Evolutionary conservation across 2,329 filamentous ascomycete genomes (phyloP).

Genomic region (Davidsoniella virescens): DNA sequence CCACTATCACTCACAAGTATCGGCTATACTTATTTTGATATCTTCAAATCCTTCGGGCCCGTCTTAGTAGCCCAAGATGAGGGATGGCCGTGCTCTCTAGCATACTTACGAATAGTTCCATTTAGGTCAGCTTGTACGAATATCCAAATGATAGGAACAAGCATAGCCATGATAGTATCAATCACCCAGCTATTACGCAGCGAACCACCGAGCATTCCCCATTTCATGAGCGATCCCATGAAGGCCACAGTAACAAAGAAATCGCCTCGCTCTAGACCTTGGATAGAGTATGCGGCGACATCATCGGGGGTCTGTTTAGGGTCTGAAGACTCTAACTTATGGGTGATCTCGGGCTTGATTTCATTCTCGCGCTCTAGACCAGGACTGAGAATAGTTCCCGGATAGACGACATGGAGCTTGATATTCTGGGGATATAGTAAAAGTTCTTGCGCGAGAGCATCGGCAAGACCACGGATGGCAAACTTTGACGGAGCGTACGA

Average conservation of each 20-base stretch:
- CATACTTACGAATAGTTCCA: slow-evolving; percentile 39
- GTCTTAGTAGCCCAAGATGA: slow-evolving; percentile 24
- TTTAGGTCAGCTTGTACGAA: slow-evolving; percentile 41
- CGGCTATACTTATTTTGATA: not conserved
- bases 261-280: slow-evolving; percentile 62
- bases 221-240: slow-evolving; percentile 57
- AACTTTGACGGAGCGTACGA: slow-evolving; percentile 75
- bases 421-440: slow-evolving; percentile 74
- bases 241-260: slow-evolving; percentile 64
- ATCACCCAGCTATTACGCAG: slow-evolving; percentile 42
- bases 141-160: slow-evolving; percentile 38
- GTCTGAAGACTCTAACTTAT: slow-evolving; percentile 67
- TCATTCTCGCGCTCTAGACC: slow-evolving; percentile 61
- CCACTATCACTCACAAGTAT: not conserved
- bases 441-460: slow-evolving; percentile 70
- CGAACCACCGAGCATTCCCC: slow-evolving; percentile 36
- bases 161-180: slow-evolving; percentile 40
- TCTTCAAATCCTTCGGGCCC: slow-evolving; percentile 10
- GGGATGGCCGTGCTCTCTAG: slow-evolving; percentile 42
- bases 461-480: slow-evolving; percentile 67
- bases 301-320: slow-evolving; percentile 61
- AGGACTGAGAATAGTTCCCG: slow-evolving; percentile 65
- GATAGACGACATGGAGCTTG: slow-evolving; percentile 66
- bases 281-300: slow-evolving; percentile 54
- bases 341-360: slow-evolving; percentile 66